A percentile compares a stretch with the other conserved stretches of the same genome.
Conservation (phyloP, 306 rosid genomes). For the Sophora flavescens region DNA sequence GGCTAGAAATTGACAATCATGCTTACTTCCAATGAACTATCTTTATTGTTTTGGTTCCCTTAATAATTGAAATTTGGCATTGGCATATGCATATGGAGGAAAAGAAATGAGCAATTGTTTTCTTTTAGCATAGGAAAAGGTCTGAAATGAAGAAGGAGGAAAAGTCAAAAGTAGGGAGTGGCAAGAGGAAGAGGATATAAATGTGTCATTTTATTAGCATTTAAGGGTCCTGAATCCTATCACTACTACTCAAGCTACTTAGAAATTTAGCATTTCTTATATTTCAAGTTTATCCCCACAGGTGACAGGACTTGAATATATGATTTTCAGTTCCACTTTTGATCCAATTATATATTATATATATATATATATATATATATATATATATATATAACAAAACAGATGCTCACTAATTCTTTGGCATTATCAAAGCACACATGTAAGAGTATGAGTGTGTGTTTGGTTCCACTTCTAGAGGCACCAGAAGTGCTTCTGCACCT, state of each 20-base stretch:
- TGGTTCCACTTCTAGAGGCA: no score
- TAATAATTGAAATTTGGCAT: constrained; percentile 50
- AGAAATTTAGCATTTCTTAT: no score
- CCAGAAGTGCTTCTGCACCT: no score
- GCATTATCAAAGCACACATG: no score
- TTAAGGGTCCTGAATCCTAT: constrained; percentile 41
- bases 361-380: no score
- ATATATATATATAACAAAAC: no score
- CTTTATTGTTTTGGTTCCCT: constrained; percentile 44
- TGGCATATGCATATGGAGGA: constrained; percentile 63
- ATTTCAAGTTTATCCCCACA: no score
- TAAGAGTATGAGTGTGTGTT: no score
- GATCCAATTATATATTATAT: no score
- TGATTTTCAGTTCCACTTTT: no score
- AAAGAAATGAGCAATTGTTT: constrained; percentile 57
- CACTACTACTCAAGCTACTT: constrained; percentile 69
- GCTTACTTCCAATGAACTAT: constrained; percentile 39
- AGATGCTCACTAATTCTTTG: no score
- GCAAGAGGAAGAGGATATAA: constrained; percentile 47
- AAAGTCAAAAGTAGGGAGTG: constrained; percentile 51
- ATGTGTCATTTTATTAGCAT: constrained; percentile 50
- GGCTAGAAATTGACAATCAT: constrained; percentile 44
- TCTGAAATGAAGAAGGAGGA: constrained; percentile 50
- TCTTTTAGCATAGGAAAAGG: constrained; percentile 45
- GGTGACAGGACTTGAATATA: no score